A percentile compares a stretch with the other conserved stretches of the same genome.
Evolutionary conservation across 2,329 filamentous ascomycete genomes (phyloP).

Genomic region (Colletotrichum caudatum): DNA sequence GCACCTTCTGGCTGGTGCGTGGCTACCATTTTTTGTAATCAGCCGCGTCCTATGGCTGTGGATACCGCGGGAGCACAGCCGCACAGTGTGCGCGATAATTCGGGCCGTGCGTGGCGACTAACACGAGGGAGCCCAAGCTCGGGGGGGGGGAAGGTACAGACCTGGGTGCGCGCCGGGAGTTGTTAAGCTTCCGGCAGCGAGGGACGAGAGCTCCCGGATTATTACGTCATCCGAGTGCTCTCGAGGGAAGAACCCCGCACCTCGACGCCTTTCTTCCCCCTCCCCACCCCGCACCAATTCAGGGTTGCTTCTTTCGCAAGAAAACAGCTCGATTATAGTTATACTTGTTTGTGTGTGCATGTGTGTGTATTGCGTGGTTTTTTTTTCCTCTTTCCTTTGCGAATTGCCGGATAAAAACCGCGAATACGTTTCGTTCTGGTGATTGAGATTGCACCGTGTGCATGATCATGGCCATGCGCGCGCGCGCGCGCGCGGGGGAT

Average conservation of each 20-base stretch:
- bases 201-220: conserved; percentile 10
- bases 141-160: not conserved
- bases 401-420: not conserved
- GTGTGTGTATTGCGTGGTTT: not conserved
- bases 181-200: conserved; percentile 9
- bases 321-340: not conserved
- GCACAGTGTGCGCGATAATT: conserved; percentile 3
- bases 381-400: too few relatives aligned
- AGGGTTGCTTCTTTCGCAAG: not conserved
- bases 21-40: not conserved
- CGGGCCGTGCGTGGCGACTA: conserved; percentile 6
- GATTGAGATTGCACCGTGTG: not conserved
- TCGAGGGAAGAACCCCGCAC: conserved; percentile 22
- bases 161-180: not conserved
- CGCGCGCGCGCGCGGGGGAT: not conserved
- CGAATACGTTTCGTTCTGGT: not conserved
- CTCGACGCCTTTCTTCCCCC: not conserved
- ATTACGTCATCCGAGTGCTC: conserved; percentile 27
- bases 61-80: not conserved
- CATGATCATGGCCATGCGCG: not conserved
- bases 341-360: too few relatives aligned
- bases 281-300: not conserved
- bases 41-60: not conserved
- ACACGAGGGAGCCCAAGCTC: not conserved
- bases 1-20: conserved; percentile 4